Evolutionary conservation across 1,139 yeast genomes (phyloP), one percentile per base, ranked within the genome.

Genomic region (Schwanniomyces etchellsii): DNA sequence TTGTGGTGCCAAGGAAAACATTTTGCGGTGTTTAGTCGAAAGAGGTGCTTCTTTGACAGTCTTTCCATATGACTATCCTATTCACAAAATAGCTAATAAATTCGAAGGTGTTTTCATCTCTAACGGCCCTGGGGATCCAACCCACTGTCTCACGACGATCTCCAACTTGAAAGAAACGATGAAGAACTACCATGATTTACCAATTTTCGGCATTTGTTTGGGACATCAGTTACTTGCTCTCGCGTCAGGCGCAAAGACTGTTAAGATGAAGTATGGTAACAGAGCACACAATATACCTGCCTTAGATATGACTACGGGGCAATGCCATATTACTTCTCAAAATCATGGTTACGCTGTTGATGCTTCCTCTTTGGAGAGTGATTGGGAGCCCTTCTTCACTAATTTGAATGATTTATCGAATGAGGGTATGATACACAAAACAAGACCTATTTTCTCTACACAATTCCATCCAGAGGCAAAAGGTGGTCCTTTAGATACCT

Each of bases 381-480:
- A 83, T 34, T 91, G 88, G 81, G 89, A 86, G 49, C 70, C 72
- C 17, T 89, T 80, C 57, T 91, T 91, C 57, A 74, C 91, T 47
- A 91, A 91, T 63, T 71, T 91, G 64, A 91, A 91, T 56, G 98
- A 91, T 59, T 81, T 85, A 57, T 84, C 95, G 33, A 91, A 91
- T 57, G 98, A 91, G 64, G 98, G 98, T 47, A 88, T 91, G 95
- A 81, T 79, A 48, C 97, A 91, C 60, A 73, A 69, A 40, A 55
- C 75, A 26, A 81, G 76, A 54, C 98, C 98, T 31, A 82, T 89
- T 35, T 91, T 89, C 64, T 86, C 96, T 18, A 86, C 95, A 3
- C 98, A 91, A 60, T 91, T 91, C 74, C 98, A 91, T 56, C 98
- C 98, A 28, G 98, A 91, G 61, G 98, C 98, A 38, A 91, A 89